A percentile compares a stretch with the other conserved stretches of the same genome.
Conservation (phyloP, 345 rosid species). For the Euclidium syriacum region DNA sequence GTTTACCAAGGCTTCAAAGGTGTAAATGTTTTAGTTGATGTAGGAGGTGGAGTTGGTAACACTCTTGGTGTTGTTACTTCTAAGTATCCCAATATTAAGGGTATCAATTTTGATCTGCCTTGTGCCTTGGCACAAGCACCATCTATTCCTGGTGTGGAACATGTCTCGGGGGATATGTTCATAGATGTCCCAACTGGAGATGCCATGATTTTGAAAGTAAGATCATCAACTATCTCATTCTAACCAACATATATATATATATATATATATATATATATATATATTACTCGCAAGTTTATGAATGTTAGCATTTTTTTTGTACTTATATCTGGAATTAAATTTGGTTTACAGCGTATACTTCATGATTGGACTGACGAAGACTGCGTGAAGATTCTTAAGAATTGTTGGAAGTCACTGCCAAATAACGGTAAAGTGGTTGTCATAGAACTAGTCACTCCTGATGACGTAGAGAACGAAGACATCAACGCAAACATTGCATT, state of each 20-base stretch:
- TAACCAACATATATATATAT: no score
- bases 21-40: no score
- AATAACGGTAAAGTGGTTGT: constrained; percentile 31
- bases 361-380: constrained; percentile 33
- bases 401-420: constrained; percentile 35
- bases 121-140: constrained; percentile 13
- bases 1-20: no score
- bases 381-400: constrained; percentile 36
- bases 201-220: constrained; percentile 68
- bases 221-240: neutral
- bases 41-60: constrained; percentile 41
- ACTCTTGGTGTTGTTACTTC: constrained; percentile 33
- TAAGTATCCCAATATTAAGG: constrained; percentile 35
- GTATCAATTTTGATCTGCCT: constrained; percentile 37
- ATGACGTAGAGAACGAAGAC: no score
- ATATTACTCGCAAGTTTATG: neutral
- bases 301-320: neutral
- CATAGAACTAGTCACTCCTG: constrained; percentile 24
- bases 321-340: neutral
- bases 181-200: constrained; percentile 54
- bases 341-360: constrained; percentile 20
- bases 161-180: no score
- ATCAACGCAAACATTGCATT: no score
- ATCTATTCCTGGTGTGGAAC: constrained; percentile 37
- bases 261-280: no score